Conservation (phyloP, 768 basidiomycete genomes). For the Pleurotus eryngii region DNA sequence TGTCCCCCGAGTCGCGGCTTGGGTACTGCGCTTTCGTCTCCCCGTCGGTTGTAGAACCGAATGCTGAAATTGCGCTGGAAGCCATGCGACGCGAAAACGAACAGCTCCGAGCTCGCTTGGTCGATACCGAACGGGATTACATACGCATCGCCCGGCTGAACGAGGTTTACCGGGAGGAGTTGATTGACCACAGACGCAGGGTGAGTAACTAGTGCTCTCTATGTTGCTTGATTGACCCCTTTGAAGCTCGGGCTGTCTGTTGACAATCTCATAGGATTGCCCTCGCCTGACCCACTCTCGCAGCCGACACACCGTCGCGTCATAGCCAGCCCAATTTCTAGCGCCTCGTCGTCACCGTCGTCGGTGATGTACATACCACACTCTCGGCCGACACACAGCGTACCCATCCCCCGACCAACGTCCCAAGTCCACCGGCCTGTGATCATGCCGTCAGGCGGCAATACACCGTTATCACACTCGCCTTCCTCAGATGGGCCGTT, state of each 20-base stretch:
- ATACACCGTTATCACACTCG: constrained; percentile 63
- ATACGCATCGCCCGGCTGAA: constrained; percentile 71
- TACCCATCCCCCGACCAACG: constrained; percentile 74
- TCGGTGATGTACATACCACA: constrained; percentile 36
- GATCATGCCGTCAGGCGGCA: constrained; percentile 45
- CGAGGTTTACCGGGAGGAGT: constrained; percentile 81
- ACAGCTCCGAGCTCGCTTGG: constrained; percentile 58
- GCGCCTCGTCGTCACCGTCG: constrained; percentile 43
- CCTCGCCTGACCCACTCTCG: constrained; percentile 62
- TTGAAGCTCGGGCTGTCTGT: constrained; percentile 68
- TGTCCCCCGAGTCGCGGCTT: constrained; percentile 30
- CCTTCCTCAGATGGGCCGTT: constrained; percentile 65
- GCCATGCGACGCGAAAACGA: constrained; percentile 81
- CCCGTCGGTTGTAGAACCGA: constrained; percentile 25
- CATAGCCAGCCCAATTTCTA: constrained; percentile 25
- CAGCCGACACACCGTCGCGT: constrained; percentile 65
- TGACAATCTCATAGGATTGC: constrained; percentile 74
- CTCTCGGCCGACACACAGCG: constrained; percentile 43
- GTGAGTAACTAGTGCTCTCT: constrained; percentile 41
- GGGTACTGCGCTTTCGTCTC: constrained; percentile 26
- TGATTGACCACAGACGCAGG: constrained; percentile 72
- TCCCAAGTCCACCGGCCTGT: constrained; percentile 59
- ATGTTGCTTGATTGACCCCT: constrained; percentile 10
- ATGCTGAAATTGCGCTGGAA: constrained; percentile 62
- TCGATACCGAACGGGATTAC: constrained; percentile 76